Percentiles rank a stretch among this genome's conserved stretches.
phyloP scores from a whole-genome alignment of 768 basidiomycete species.

The Favolaschia claudopus region DNA sequence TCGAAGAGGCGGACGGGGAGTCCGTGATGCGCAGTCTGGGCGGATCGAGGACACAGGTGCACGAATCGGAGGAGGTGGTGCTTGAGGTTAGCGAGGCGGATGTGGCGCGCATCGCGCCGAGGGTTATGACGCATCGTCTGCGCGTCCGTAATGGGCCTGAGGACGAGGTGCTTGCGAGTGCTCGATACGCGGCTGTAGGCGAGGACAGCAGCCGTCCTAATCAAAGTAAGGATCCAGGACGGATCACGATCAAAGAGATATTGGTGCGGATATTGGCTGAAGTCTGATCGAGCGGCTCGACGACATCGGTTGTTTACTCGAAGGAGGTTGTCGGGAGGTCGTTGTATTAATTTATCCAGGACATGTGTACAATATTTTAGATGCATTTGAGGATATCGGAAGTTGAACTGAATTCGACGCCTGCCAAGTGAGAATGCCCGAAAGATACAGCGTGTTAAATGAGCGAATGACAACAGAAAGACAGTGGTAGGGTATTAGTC shows the following conservation, averaged over 20 bases:
- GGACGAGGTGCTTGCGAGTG: slow-evolving; percentile 73
- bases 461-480: too few species aligned
- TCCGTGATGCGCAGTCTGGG: slow-evolving; percentile 11
- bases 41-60: slow-evolving; percentile 16
- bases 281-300: slow-evolving; percentile 40
- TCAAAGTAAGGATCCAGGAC: slow-evolving; percentile 45
- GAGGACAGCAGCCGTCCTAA: not conserved
- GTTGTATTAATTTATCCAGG: not conserved
- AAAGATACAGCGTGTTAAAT: too few species aligned
- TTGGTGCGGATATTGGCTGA: slow-evolving; percentile 64
- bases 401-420: too few species aligned
- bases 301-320: not conserved
- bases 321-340: not conserved
- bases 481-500: too few species aligned
- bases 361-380: not conserved
- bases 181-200: slow-evolving; percentile 59
- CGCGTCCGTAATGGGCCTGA: slow-evolving; percentile 72
- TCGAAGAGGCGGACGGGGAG: slow-evolving; percentile 22
- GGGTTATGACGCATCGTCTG: slow-evolving; percentile 78
- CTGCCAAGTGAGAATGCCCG: too few species aligned
- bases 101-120: slow-evolving; percentile 74
- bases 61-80: slow-evolving; percentile 35
- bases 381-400: too few species aligned
- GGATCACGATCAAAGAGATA: slow-evolving; percentile 68
- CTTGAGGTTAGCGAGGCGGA: slow-evolving; percentile 79